Evolutionary conservation across 768 basidiomycete genomes (phyloP).

Genomic region (Suillus weaverae): DNA sequence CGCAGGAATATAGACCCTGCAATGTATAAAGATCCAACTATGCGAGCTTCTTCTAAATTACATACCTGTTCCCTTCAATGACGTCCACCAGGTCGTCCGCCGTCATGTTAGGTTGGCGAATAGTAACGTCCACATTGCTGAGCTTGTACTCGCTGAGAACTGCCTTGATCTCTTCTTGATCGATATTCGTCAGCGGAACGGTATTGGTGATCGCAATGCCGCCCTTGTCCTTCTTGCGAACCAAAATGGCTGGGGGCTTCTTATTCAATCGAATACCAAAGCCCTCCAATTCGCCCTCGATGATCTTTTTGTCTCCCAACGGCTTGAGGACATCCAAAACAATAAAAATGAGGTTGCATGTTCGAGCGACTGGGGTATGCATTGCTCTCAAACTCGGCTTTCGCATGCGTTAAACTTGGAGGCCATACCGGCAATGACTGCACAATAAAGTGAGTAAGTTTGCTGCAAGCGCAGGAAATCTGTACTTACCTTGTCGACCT

Average conservation of each 20-base stretch:
- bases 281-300: constrained; percentile 94
- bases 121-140: constrained; percentile 87
- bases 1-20: constrained; percentile 89
- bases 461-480: constrained; percentile 20
- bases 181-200: constrained; percentile 92
- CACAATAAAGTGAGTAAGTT: constrained; percentile 11
- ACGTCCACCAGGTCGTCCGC: constrained; percentile 97
- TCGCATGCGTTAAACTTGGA: constrained; percentile 10
- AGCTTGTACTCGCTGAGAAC: constrained; percentile 90
- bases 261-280: constrained; percentile 98
- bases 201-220: constrained; percentile 94
- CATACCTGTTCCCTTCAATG: constrained; percentile 88
- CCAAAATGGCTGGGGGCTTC: constrained; percentile 82
- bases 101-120: constrained; percentile 89
- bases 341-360: constrained; percentile 98
- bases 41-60: neutral
- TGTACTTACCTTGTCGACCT: constrained; percentile 82
- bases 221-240: constrained; percentile 88
- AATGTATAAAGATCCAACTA: constrained; percentile 4
- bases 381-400: constrained; percentile 6
- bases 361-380: constrained; percentile 75
- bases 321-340: constrained; percentile 98
- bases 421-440: constrained; percentile 75
- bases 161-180: constrained; percentile 95
- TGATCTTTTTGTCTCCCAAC: constrained; percentile 90